phyloP scores from a whole-genome alignment of 2,329 filamentous ascomycete genomes.

The Alternaria conjuncta region DNA sequence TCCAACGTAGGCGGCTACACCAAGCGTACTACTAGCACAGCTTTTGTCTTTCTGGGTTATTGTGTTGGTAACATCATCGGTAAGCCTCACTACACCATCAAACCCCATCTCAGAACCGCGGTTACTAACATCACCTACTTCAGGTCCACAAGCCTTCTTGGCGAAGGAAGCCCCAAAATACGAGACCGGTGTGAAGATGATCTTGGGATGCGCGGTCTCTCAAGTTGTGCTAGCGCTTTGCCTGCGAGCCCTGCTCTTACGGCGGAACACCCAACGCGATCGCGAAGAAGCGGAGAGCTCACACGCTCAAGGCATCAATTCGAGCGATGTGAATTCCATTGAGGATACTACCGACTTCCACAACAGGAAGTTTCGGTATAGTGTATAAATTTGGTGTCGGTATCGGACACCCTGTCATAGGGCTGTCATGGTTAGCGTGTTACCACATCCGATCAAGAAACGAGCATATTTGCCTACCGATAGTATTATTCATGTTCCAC shows the following conservation, averaged over 20 bases:
- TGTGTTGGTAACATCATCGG: conserved; percentile 58
- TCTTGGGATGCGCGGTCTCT: conserved; percentile 55
- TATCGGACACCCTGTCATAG: background rate
- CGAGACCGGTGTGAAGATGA: conserved; percentile 59
- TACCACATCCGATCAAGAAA: background rate
- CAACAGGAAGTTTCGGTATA: conserved; percentile 6
- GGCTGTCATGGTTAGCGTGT: background rate
- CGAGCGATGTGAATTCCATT: background rate
- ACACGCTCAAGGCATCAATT: background rate
- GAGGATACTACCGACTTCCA: conserved; percentile 8
- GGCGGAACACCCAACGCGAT: conserved; percentile 4
- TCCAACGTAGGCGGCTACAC: conserved; percentile 51
- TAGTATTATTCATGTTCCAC: background rate
- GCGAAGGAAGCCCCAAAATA: conserved; percentile 57
- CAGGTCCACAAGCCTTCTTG: conserved; percentile 54
- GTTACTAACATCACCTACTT: background rate
- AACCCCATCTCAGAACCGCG: background rate
- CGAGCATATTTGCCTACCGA: background rate
- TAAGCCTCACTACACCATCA: background rate
- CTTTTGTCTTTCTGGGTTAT: conserved; percentile 56
- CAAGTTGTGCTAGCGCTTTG: conserved; percentile 48
- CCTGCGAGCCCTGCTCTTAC: conserved; percentile 7
- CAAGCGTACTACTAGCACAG: conserved; percentile 52
- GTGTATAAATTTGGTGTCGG: background rate
- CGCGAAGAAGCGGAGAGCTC: background rate